These are phyloP conservation scores for Arachis monticola DNA, from an alignment of 331 rosid genomes.

Conservation along the genomic window DNA sequence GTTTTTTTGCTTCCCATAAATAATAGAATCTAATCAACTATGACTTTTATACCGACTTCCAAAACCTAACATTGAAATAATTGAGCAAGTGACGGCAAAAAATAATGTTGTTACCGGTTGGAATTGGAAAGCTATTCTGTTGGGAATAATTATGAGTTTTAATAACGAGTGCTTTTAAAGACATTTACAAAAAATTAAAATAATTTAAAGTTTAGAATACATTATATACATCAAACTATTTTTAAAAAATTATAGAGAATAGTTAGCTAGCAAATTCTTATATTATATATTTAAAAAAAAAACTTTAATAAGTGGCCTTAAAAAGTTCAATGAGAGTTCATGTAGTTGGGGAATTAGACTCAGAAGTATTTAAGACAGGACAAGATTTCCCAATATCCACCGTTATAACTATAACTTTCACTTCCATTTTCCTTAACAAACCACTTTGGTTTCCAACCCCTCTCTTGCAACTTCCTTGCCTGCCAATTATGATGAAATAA, in stretches of 20 bases:
- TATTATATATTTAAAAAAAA: no score
- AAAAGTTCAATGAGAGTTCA: background rate
- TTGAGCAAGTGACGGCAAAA: background rate
- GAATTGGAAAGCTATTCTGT: background rate
- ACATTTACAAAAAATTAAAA: background rate
- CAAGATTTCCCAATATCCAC: slow-evolving; percentile 87
- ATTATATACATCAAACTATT: no score
- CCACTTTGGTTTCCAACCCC: slow-evolving; percentile 97
- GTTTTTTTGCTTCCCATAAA: background rate
- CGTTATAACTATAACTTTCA: slow-evolving; percentile 59
- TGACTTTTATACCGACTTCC: slow-evolving; percentile 13
- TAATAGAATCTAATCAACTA: background rate
- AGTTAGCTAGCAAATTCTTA: no score
- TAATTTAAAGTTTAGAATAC: no score
- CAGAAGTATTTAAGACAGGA: slow-evolving; percentile 58
- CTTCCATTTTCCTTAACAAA: slow-evolving; percentile 70
- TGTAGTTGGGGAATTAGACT: slow-evolving; percentile 15
- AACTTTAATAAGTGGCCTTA: no score
- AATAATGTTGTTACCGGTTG: slow-evolving; percentile 23
- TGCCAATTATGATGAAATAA: slow-evolving; percentile 34
- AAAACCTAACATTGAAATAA: background rate
- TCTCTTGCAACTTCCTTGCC: slow-evolving; percentile 94
- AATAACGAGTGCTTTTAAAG: slow-evolving; percentile 10
- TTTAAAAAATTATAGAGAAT: no score
- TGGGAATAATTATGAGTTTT: background rate